Evolutionary conservation across 2,329 filamentous ascomycete species (phyloP), one percentile per base, ranked within the genome.

Genomic region (Fusarium sp.): DNA sequence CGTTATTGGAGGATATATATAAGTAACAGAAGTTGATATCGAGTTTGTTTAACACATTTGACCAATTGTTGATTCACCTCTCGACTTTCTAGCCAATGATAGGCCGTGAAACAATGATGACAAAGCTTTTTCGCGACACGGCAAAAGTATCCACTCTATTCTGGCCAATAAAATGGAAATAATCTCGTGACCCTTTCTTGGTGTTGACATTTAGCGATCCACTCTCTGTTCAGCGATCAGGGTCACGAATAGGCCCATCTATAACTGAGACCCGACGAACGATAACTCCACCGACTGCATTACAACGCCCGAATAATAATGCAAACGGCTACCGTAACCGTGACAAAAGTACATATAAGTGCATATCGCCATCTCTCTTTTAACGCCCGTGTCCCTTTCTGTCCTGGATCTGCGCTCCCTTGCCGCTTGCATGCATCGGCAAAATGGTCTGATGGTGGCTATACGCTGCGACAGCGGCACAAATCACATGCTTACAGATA

Each of bases 401-500:
- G 18, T n/a, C 18, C 18, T 9, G 8, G 11, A 28, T n/a, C 23
- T 47, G 45, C 25, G 23, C 11, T 20, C 18, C 11, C 18, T 53
- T n/a, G 49, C 49, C 49, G 12, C 34, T 28, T 21, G 8, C 34
- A 27, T 41, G 49, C 49, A 53, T 53, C 49, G 49, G 32, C 23
- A 5, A 25, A 7, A 53, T 8, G 30, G 8, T 16, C 30, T 27
- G 34, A 42, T 53, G n/a, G 6, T 12, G 9, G 20, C 23, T 7
- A 13, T 27, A 40, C n/a, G 4, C 6, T 25, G 21, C 18, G 23
- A 9, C n/a, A n/a, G 18, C 4, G 3, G 16, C 32, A 10, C 16
- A 18, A 16, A 41, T 42, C 23, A 53, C 32, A 53, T 53, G 34
- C 34, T 42, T 20, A 42, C n/a, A 12, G 32, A 41, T 20, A 7